Evolutionary conservation across 2,329 filamentous ascomycete species (phyloP), one percentile per base, ranked within the genome.

Genomic region (Fusarium sp.): DNA sequence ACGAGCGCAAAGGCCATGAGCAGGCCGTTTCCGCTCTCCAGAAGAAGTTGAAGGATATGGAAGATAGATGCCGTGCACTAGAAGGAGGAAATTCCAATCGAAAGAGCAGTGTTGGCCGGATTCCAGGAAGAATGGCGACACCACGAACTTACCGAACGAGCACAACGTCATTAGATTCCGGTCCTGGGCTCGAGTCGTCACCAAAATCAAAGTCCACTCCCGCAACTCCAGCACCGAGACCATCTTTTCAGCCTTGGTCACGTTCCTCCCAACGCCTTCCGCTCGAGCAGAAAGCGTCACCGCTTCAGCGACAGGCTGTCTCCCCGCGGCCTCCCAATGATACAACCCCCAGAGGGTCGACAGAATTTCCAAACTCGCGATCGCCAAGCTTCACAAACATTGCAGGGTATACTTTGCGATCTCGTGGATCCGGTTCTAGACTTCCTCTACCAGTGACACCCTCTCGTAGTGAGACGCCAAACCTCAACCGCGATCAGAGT

Each of bases 361-460:
- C 47, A 34, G 71, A 68, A 46, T 65, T 57, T n/a, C 55, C 72
- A 14, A 53, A 54, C 20, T 74, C 71, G 6, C 69, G 74, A 24
- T 74, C 77, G 5, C 73, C 75, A 18, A 77, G 76, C 51, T 69
- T 73, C 20, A 72, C 72, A 7, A 77, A 70, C 48, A 51, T 72
- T 13, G 59, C 69, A n/a, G 70, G 76, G 9, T 78, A 76, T 59
- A 45, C 75, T 18, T 70, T 82, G 10, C 78, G 78, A 2, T 78
- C 81, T 30, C 77, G 77, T 29, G 77, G 74, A 42, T 81, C 81
- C 3, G 79, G 74, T 22, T 83, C 82, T 4, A 80, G 79, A 49
- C 73, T 83, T 6, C 82, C 82, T 1, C 72, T 81, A 6, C 78
- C 80, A 18, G 71, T 80, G 18, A 83, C 81, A 4, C 81, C 80